A percentile compares a stretch with the other conserved stretches of the same genome.
These are phyloP conservation scores for Lanmaoa pseudosensibilis DNA, from an alignment of 768 basidiomycete species.

Conservation along the genomic window DNA sequence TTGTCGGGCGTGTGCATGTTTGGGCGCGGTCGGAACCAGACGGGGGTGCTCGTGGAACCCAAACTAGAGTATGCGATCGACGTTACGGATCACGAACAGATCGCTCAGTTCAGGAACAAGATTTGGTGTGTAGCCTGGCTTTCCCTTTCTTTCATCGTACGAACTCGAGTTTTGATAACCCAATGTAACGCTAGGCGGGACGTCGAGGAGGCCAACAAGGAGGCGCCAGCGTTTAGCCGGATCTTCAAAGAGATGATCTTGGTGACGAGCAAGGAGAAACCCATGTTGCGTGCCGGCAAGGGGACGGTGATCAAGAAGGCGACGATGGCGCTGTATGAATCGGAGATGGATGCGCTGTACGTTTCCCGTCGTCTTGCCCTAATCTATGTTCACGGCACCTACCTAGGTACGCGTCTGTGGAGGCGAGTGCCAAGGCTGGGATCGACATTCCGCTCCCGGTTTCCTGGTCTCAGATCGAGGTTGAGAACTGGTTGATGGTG, in stretches of 20 bases:
- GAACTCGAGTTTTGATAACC: background rate
- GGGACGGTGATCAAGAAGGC: conserved; percentile 46
- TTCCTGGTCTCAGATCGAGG: conserved; percentile 21
- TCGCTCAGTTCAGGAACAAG: conserved; percentile 36
- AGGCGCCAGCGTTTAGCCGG: conserved; percentile 41
- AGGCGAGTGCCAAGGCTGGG: conserved; percentile 22
- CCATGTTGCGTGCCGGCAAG: conserved; percentile 45
- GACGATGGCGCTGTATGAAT: conserved; percentile 38
- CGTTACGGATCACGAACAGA: conserved; percentile 24
- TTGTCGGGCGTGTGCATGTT: too few species aligned
- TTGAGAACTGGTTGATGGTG: conserved; percentile 28
- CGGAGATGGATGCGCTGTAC: conserved; percentile 49
- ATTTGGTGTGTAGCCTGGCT: conserved; percentile 33
- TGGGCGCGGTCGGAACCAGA: conserved; percentile 1
- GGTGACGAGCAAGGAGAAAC: conserved; percentile 41
- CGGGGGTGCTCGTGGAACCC: conserved; percentile 34
- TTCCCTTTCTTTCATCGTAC: background rate
- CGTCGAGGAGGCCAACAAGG: conserved; percentile 44
- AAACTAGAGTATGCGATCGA: conserved; percentile 36
- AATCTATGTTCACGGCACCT: too few species aligned
- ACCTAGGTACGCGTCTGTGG: conserved; percentile 32
- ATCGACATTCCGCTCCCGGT: conserved; percentile 24
- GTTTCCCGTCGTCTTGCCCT: background rate
- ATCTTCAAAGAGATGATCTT: conserved; percentile 55
- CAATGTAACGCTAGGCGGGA: conserved; percentile 28